Evolutionary conservation across 768 basidiomycete genomes (phyloP).

Genomic region (Candolleomyces aberdarensis): DNA sequence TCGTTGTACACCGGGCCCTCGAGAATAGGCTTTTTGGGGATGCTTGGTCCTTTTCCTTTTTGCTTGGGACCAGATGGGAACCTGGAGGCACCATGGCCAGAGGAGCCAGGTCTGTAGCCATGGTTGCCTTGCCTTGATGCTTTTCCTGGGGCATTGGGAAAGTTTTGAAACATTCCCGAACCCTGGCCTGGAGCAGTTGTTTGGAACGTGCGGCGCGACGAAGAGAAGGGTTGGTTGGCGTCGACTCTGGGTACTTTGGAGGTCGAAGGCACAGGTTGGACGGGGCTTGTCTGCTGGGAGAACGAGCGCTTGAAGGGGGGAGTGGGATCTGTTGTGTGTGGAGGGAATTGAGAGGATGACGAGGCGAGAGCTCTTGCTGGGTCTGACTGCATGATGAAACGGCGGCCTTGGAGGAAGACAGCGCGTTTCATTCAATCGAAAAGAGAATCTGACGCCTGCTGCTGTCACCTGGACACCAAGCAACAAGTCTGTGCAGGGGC

Average conservation of each 20-base stretch:
- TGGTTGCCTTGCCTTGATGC: not conserved
- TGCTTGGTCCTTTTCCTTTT: not conserved
- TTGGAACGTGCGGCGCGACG: slow-evolving; percentile 7
- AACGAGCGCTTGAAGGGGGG: slow-evolving; percentile 43
- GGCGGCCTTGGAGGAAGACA: slow-evolving; percentile 46
- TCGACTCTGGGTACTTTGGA: slow-evolving; percentile 29
- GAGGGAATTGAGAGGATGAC: slow-evolving; percentile 1
- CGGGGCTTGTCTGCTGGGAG: slow-evolving; percentile 35
- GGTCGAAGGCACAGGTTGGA: slow-evolving; percentile 13
- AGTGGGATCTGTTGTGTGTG: slow-evolving; percentile 1
- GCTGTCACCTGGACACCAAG: not conserved
- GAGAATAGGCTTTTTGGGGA: slow-evolving; percentile 15
- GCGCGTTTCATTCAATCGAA: slow-evolving; percentile 45
- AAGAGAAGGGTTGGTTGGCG: slow-evolving; percentile 15
- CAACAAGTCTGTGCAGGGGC: not conserved
- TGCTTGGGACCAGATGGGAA: slow-evolving; percentile 7
- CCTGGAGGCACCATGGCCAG: slow-evolving; percentile 1
- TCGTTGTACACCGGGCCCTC: slow-evolving; percentile 34
- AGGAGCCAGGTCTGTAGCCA: slow-evolving; percentile 10
- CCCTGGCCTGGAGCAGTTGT: not conserved
- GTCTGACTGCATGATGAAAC: slow-evolving; percentile 62
- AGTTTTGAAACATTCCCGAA: not conserved
- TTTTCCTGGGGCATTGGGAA: slow-evolving; percentile 11
- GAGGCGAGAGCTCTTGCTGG: slow-evolving; percentile 26
- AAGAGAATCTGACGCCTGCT: not conserved